Conservation (phyloP, 306 rosid genomes). For the Cucurbita ficifolia region DNA sequence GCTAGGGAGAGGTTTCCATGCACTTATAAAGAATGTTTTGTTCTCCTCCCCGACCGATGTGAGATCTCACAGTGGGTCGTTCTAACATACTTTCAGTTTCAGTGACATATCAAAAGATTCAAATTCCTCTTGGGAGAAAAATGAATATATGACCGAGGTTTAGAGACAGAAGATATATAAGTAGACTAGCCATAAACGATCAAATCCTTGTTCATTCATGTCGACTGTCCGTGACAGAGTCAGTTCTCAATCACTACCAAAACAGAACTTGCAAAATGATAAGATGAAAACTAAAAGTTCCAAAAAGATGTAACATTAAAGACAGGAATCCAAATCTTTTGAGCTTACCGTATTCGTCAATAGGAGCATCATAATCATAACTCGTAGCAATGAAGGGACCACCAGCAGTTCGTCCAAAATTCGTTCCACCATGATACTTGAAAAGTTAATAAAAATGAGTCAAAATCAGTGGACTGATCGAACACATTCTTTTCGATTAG, state of each 20-base stretch:
- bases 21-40: too few species aligned
- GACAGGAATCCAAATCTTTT: neutral
- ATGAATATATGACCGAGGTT: neutral
- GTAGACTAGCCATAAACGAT: neutral
- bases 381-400: slow-evolving; percentile 96
- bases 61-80: too few species aligned
- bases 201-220: neutral
- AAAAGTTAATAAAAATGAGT: slow-evolving; percentile 13
- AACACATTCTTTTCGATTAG: neutral
- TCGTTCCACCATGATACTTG: slow-evolving; percentile 96
- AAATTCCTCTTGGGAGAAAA: neutral
- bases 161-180: neutral
- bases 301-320: neutral
- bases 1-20: too few species aligned
- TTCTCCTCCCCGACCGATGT: too few species aligned
- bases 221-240: neutral
- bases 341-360: slow-evolving; percentile 82
- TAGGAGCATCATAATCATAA: slow-evolving; percentile 95
- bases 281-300: neutral
- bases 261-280: neutral
- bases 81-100: neutral
- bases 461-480: slow-evolving; percentile 8
- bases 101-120: neutral
- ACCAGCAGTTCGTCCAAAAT: slow-evolving; percentile 97
- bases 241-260: neutral